phyloP scores from a whole-genome alignment of 345 rosid genomes.

The Aquilaria yunnanensis region DNA sequence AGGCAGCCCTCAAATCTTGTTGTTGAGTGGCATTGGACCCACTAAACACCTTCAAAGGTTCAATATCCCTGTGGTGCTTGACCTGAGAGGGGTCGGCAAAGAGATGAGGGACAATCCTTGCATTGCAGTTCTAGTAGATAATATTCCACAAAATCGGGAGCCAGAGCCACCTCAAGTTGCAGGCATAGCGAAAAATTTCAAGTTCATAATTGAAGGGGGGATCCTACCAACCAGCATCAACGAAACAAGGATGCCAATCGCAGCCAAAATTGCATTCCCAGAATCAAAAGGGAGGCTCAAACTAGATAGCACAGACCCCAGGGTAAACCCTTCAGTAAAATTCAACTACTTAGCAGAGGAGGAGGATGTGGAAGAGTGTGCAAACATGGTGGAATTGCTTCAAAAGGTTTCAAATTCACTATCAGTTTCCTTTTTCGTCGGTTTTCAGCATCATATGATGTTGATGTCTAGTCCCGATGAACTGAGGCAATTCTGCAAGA shows the following conservation, averaged over 20 bases:
- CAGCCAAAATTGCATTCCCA: slow-evolving; percentile 62
- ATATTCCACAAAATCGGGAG: slow-evolving; percentile 31
- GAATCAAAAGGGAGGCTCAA: slow-evolving; percentile 58
- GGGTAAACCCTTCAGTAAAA: slow-evolving; percentile 55
- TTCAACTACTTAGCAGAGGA: slow-evolving; percentile 58
- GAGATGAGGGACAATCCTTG: slow-evolving; percentile 63
- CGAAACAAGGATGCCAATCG: slow-evolving; percentile 42
- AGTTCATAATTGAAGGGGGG: slow-evolving; percentile 48
- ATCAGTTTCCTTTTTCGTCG: slow-evolving; percentile 40
- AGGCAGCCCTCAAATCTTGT: slow-evolving; percentile 70
- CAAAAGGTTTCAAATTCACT: slow-evolving; percentile 48
- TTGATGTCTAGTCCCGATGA: slow-evolving; percentile 26
- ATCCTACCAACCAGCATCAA: slow-evolving; percentile 39
- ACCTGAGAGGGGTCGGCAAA: slow-evolving; percentile 42
- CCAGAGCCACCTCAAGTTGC: slow-evolving; percentile 65
- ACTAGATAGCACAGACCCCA: slow-evolving; percentile 42
- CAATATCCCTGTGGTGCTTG: slow-evolving; percentile 31
- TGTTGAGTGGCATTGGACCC: slow-evolving; percentile 70
- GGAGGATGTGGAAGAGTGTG: slow-evolving; percentile 45
- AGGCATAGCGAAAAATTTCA: slow-evolving; percentile 48
- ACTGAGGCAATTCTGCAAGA: slow-evolving; percentile 42
- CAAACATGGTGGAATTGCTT: slow-evolving; percentile 48
- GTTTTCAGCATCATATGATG: slow-evolving; percentile 22
- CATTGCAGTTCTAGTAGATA: slow-evolving; percentile 35
- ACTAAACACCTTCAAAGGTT: slow-evolving; percentile 35